Evolutionary conservation across 306 rosid genomes (phyloP), one percentile per base, ranked within the genome.

Genomic region (Vicia faba): DNA sequence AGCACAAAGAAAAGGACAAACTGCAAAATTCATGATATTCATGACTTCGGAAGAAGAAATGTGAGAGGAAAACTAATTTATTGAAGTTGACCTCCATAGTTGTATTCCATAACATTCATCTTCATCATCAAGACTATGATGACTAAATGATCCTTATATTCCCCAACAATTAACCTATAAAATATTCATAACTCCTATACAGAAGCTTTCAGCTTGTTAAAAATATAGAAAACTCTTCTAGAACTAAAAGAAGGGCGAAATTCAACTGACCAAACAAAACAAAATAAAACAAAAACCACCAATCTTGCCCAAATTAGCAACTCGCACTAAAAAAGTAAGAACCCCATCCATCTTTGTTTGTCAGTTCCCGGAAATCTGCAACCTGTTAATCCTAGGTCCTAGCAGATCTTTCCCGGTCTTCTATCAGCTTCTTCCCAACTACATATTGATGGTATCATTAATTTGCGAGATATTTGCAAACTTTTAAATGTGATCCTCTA

Each of bases 111-210:
- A 69, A 18, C 44, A 58, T 18, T 44, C 58, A 44, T 14, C 48
- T 15, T 70, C 59, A 58, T 33, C 44, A 35, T 16, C 14, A 44
- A 46, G 66, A 29, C 28, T 44, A 59, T 29, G 67, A 58, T 44
- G n/a, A 57, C 14, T 55, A 69, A 69, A 70, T 29, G 35, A 43
- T 29, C 44, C 45, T 15, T 57, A 29, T 70, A 58, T 70, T 26
- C 56, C 64, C 53, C 38, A 44, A 57, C 7, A 50, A 9, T 19
- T 18, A 44, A 46, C 11, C 35, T 31, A 45, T 31, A 44, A 19
- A 38, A 51, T 26, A 36, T 38, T 20, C 51, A 16, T 58, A 58
- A 28, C 58, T 58, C 11, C 46, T 15, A 18, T 29, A 57, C 63
- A n/a, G 7, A 14, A 33, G 43, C 43, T 58, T 58, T 15, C 51